A percentile compares a stretch with the other conserved stretches of the same genome.
Conservation (phyloP, 176 grass and related monocot species). For the Raddia guianensis region DNA sequence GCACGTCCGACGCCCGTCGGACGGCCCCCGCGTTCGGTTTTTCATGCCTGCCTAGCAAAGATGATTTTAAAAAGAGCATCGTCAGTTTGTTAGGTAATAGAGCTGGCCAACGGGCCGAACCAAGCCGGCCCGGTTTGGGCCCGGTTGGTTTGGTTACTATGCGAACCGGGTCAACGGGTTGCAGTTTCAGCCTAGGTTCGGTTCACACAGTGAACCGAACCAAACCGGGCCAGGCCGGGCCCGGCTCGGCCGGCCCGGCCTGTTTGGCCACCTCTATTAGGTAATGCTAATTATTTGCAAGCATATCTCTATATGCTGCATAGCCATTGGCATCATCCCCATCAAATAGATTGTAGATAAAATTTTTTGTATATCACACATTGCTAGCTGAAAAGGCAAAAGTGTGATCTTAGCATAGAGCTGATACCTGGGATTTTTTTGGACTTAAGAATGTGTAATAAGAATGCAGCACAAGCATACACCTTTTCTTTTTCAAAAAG, state of each 20-base stretch:
- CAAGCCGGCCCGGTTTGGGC: too few relatives aligned
- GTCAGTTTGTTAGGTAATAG: background rate
- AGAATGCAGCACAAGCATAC: background rate
- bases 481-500: background rate
- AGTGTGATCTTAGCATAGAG: background rate
- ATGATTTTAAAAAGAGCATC: background rate
- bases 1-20: too few relatives aligned
- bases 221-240: too few relatives aligned
- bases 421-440: background rate
- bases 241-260: too few relatives aligned
- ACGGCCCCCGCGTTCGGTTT: too few relatives aligned
- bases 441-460: background rate
- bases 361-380: background rate
- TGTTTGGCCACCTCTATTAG: background rate
- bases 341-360: background rate
- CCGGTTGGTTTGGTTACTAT: too few relatives aligned
- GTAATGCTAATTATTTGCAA: background rate
- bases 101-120: too few relatives aligned
- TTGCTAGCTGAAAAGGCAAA: background rate
- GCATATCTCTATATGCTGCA: background rate
- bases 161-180: too few relatives aligned
- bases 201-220: too few relatives aligned
- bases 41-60: background rate
- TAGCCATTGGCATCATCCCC: background rate
- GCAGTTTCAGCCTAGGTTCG: too few relatives aligned